Conservation (phyloP, 441 rosid genomes). For the Populus hybrid region DNA sequence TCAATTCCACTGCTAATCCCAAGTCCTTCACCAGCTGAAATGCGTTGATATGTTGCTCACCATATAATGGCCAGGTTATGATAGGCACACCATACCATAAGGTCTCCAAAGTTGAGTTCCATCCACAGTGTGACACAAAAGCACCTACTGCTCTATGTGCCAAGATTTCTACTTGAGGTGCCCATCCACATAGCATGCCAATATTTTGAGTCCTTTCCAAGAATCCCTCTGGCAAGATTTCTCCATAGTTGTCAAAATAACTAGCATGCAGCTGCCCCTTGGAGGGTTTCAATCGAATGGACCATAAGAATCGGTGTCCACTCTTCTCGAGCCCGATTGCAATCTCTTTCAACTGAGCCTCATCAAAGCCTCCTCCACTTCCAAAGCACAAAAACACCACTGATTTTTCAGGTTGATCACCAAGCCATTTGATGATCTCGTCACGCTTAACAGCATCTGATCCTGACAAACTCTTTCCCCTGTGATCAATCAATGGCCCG, state of each 20-base stretch:
- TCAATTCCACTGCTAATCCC: not conserved
- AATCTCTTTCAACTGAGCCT: slow-evolving; percentile 14
- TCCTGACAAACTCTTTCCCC: not conserved
- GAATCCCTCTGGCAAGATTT: not conserved
- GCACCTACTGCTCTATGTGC: not conserved
- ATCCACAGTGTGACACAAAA: not conserved
- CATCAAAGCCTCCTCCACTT: slow-evolving; percentile 41
- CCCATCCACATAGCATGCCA: slow-evolving; percentile 2
- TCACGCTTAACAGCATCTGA: not conserved
- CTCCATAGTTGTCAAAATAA: not conserved
- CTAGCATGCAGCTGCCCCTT: not conserved
- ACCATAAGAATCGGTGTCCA: slow-evolving; percentile 21
- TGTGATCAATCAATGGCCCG: slow-evolving; percentile 26
- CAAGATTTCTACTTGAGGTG: not conserved
- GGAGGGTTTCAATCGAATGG: not conserved
- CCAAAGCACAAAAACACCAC: slow-evolving; percentile 63
- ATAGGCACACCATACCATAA: not conserved
- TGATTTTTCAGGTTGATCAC: slow-evolving; percentile 34
- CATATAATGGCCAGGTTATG: not conserved
- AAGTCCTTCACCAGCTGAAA: not conserved
- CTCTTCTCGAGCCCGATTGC: slow-evolving; percentile 20
- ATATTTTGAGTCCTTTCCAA: not conserved
- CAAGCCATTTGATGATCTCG: slow-evolving; percentile 41
- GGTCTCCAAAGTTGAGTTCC: slow-evolving; percentile 3
- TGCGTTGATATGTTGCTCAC: not conserved